These are phyloP conservation scores for Xylaria flabelliformis DNA, from an alignment of 495 filamentous ascomycete genomes.

Conservation along the genomic window DNA sequence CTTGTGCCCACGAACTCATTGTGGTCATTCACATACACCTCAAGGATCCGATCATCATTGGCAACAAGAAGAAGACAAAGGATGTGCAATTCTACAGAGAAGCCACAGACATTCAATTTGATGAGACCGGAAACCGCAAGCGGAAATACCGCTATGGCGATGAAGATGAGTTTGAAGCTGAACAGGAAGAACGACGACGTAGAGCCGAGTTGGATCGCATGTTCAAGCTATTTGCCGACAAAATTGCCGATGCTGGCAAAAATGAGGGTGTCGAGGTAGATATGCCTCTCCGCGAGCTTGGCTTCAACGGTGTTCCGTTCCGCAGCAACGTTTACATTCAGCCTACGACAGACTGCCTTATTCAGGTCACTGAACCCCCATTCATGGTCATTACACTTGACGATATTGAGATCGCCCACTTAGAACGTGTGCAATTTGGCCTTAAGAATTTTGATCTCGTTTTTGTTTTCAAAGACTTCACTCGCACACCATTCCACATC, in stretches of 20 bases:
- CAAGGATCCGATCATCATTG: conserved; percentile 97
- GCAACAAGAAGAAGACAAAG: conserved; percentile 94
- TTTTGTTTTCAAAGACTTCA: conserved; percentile 96
- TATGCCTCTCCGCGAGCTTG: conserved; percentile 94
- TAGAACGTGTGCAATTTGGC: conserved; percentile 97
- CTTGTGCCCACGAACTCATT: conserved; percentile 92
- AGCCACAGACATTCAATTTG: conserved; percentile 97
- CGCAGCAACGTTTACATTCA: conserved; percentile 93
- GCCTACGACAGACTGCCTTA: conserved; percentile 97
- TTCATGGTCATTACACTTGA: conserved; percentile 94
- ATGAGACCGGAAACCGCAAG: conserved; percentile 97
- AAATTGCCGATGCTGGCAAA: conserved; percentile 90
- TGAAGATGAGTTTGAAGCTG: conserved; percentile 97
- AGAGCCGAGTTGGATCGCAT: conserved; percentile 90
- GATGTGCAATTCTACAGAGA: conserved; percentile 99
- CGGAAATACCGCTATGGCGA: conserved; percentile 98
- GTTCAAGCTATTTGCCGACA: conserved; percentile 97
- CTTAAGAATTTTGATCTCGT: conserved; percentile 99
- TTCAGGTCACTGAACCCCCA: conserved; percentile 95
- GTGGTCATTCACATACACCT: conserved; percentile 98
- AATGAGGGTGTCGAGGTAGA: conserved; percentile 86
- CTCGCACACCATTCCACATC: conserved; percentile 83
- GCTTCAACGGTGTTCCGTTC: conserved; percentile 95
- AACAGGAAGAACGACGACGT: conserved; percentile 93
- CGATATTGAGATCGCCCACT: conserved; percentile 94